Evolutionary conservation across 2,329 filamentous ascomycete genomes (phyloP).

Genomic region (Zymoseptoria brevis): DNA sequence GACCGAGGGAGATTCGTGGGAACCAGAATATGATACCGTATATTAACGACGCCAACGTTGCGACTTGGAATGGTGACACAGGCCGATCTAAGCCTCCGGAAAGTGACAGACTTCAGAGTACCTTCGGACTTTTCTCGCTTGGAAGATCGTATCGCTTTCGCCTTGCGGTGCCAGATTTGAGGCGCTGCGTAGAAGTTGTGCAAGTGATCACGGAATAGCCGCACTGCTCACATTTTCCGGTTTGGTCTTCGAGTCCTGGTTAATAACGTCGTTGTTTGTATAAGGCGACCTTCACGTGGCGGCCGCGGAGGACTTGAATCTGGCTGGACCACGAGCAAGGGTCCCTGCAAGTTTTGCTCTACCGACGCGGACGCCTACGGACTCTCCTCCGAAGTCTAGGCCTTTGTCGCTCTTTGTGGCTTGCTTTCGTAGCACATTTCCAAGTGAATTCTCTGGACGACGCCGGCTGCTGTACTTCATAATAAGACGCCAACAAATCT

Average conservation of each 20-base stretch:
- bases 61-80: neutral
- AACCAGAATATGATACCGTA: neutral
- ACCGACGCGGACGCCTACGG: too few species aligned
- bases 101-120: too few species aligned
- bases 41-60: neutral
- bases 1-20: neutral
- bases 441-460: neutral
- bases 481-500: too few species aligned
- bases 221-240: neutral
- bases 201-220: neutral
- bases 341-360: neutral
- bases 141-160: neutral
- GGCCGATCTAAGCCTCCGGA: neutral
- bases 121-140: too few species aligned
- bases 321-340: neutral
- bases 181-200: neutral
- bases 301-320: neutral
- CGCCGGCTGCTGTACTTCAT: too few species aligned
- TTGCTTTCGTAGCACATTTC: neutral
- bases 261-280: neutral
- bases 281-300: neutral
- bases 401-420: neutral
- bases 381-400: neutral
- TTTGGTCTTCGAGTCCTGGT: neutral
- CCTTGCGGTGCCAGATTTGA: neutral